Evolutionary conservation across 192 early-diverging fungal genomes (phyloP).

Genomic region (Coemansia sp.): DNA sequence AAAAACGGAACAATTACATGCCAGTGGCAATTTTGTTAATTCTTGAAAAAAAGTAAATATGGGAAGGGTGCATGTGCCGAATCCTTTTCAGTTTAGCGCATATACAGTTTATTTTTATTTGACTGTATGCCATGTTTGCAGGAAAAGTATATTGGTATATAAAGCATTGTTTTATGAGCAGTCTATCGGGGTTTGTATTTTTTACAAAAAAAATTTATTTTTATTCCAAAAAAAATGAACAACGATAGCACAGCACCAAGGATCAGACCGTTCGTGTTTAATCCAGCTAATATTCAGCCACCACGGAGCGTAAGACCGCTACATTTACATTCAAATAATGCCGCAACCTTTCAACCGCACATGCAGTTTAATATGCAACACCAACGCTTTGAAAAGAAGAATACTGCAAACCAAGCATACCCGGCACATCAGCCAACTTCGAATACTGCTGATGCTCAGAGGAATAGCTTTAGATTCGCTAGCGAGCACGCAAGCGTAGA

Average conservation of each 20-base stretch:
- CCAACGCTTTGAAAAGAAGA: background rate
- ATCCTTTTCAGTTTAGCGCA: too few relatives aligned
- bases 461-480: too few relatives aligned
- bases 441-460: background rate
- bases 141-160: background rate
- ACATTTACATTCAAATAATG: conserved; percentile 7
- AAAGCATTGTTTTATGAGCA: background rate
- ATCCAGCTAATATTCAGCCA: conserved; percentile 26
- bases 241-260: conserved; percentile 1
- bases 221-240: background rate
- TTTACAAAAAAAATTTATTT: background rate
- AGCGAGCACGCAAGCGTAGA: too few relatives aligned
- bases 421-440: background rate
- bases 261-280: conserved; percentile 37
- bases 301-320: conserved; percentile 42
- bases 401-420: background rate
- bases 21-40: too few relatives aligned
- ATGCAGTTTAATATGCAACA: background rate
- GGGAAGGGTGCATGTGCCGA: too few relatives aligned
- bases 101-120: too few relatives aligned
- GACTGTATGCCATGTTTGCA: too few relatives aligned
- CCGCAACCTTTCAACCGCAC: background rate
- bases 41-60: too few relatives aligned
- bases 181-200: background rate
- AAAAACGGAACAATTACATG: too few relatives aligned